Conservation (phyloP, 345 rosid species). For the Pistacia atlantica region DNA sequence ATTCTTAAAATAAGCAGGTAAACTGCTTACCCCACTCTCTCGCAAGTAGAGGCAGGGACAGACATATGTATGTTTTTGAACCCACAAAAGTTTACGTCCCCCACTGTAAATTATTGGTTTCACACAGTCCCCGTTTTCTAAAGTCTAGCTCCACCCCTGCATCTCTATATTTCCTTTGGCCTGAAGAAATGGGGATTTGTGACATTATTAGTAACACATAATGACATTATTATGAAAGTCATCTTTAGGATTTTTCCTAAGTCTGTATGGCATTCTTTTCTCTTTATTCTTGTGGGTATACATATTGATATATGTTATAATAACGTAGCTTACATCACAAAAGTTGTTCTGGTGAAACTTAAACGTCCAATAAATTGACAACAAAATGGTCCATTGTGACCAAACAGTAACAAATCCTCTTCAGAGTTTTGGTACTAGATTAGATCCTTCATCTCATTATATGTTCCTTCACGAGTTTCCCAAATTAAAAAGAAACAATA, state of each 20-base stretch:
- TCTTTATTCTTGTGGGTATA: not conserved
- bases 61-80: too few relatives aligned
- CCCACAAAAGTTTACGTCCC: too few relatives aligned
- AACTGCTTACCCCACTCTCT: too few relatives aligned
- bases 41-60: too few relatives aligned
- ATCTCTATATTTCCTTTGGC: not conserved
- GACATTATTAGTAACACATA: too few relatives aligned
- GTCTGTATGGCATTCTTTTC: not conserved
- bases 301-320: too few relatives aligned
- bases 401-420: not conserved
- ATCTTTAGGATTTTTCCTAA: not conserved
- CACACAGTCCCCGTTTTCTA: too few relatives aligned
- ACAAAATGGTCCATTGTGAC: not conserved
- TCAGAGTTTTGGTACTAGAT: not conserved
- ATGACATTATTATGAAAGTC: too few relatives aligned
- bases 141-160: not conserved
- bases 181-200: not conserved
- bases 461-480: not conserved
- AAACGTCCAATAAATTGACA: not conserved
- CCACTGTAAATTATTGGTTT: too few relatives aligned
- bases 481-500: not conserved
- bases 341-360: not conserved
- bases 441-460: not conserved
- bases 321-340: not conserved
- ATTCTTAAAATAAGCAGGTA: not conserved